A percentile compares a stretch with the other conserved stretches of the same genome.
Conservation (phyloP, 306 rosid genomes). For the Castanea sativa region DNA sequence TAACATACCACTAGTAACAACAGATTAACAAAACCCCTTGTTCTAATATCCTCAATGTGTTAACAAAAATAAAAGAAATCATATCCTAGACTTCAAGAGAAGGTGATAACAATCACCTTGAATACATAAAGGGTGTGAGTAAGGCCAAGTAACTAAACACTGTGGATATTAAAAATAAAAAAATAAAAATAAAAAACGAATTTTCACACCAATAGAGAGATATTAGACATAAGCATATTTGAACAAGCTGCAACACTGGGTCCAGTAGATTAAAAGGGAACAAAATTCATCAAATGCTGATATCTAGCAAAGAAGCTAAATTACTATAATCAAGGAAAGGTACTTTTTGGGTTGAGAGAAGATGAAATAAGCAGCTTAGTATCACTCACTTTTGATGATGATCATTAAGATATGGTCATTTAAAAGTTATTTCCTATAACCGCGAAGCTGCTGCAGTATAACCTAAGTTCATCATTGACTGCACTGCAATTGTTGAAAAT, state of each 20-base stretch:
- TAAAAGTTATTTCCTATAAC: constrained; percentile 32
- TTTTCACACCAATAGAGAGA: constrained; percentile 23
- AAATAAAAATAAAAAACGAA: not conserved
- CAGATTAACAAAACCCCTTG: not conserved
- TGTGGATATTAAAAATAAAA: not conserved
- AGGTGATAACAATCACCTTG: not conserved
- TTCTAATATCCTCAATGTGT: not conserved
- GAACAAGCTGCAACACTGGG: constrained; percentile 38
- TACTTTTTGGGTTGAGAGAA: constrained; percentile 19
- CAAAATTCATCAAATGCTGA: constrained; percentile 41
- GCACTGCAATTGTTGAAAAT: constrained; percentile 56
- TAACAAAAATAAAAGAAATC: not conserved
- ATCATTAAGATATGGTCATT: constrained; percentile 36
- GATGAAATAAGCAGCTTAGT: constrained; percentile 29
- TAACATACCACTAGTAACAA: not conserved
- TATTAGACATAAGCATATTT: constrained; percentile 22
- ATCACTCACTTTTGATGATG: constrained; percentile 39
- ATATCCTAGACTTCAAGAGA: not conserved
- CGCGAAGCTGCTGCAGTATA: constrained; percentile 37
- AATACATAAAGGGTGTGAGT: not conserved
- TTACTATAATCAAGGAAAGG: constrained; percentile 32
- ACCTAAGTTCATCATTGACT: constrained; percentile 50
- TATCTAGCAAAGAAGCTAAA: constrained; percentile 45
- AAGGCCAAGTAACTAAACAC: constrained; percentile 6
- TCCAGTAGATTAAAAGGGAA: constrained; percentile 42